Conservation (phyloP, 441 rosid species). For the Mallotus repandus region DNA sequence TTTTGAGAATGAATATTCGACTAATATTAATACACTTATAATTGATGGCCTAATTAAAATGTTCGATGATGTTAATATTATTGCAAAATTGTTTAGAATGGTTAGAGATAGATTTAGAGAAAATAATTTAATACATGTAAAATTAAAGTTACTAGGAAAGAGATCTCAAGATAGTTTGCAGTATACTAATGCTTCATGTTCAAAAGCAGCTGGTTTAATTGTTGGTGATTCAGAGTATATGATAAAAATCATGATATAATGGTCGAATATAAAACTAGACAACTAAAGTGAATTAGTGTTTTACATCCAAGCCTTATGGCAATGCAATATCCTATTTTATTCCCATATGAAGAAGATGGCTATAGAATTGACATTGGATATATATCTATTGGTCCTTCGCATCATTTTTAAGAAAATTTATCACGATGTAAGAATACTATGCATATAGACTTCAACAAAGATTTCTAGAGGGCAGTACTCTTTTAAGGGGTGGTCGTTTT, state of each 20-base stretch:
- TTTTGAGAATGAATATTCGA: background rate
- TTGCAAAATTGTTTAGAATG: background rate
- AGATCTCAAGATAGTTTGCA: background rate
- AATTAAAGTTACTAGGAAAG: background rate
- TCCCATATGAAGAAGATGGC: background rate
- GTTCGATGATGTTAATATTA: background rate
- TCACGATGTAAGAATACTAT: background rate
- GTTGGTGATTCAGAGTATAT: background rate
- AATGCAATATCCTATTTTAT: background rate
- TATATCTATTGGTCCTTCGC: no score
- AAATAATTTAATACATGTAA: background rate
- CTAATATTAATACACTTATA: background rate
- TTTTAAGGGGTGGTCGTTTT: background rate
- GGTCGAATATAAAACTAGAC: background rate
- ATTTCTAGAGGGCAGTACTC: background rate
- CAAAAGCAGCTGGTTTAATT: background rate
- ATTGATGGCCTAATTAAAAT: background rate
- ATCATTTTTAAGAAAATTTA: background rate
- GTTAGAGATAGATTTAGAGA: background rate
- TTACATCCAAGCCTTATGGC: background rate
- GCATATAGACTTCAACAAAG: background rate
- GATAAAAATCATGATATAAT: background rate
- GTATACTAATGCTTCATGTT: background rate
- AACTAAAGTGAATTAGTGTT: background rate
- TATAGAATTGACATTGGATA: background rate